Percentiles rank a stretch among this genome's conserved stretches.
phyloP scores from a whole-genome alignment of 2,329 filamentous ascomycete genomes.

The Colletotrichum acutatum region DNA sequence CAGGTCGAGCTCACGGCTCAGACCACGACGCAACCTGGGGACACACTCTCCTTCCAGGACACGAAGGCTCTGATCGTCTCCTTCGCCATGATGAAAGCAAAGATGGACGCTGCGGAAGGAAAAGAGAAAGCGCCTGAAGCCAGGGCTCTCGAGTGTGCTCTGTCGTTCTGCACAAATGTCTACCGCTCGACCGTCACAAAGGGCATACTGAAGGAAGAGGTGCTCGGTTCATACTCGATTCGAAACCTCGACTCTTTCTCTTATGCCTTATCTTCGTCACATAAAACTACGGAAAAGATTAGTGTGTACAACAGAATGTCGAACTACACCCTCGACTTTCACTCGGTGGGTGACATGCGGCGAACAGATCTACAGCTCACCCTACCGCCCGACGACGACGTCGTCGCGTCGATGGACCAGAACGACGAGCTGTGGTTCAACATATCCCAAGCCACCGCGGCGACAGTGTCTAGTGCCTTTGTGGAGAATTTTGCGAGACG shows the following conservation, averaged over 20 bases:
- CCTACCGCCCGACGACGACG: neutral
- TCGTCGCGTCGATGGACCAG: neutral
- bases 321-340: neutral
- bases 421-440: neutral
- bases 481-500: neutral
- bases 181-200: neutral
- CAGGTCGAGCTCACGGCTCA: neutral
- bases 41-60: neutral
- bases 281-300: too few relatives aligned
- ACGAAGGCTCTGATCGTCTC: neutral
- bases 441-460: neutral
- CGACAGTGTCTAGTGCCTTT: neutral
- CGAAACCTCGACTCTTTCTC: too few relatives aligned
- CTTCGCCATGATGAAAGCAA: neutral
- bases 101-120: neutral
- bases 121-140: neutral
- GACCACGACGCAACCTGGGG: neutral
- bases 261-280: too few relatives aligned
- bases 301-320: neutral
- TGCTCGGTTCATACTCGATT: too few relatives aligned
- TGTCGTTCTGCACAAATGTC: conserved; percentile 2
- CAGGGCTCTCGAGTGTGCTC: neutral
- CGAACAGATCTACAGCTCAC: neutral
- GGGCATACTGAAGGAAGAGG: neutral
- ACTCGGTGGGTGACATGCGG: neutral